Conservation (phyloP, 148 eudicot genomes). For the Nepenthes mirabilis region DNA sequence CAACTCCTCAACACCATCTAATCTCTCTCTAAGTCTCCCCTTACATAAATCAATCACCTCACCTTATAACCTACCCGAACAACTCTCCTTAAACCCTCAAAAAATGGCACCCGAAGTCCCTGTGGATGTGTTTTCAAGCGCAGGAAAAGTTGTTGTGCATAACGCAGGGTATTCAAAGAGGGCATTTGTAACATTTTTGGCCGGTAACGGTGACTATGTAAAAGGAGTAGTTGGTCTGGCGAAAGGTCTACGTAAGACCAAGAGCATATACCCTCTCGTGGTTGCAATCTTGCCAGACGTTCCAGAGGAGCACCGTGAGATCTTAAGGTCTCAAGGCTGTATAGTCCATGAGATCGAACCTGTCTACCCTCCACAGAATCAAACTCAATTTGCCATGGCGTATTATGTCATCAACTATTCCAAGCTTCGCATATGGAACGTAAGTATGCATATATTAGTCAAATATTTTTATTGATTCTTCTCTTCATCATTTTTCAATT, state of each 20-base stretch:
- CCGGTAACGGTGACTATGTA: constrained; percentile 34
- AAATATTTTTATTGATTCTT: too few relatives aligned
- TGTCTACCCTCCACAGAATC: constrained; percentile 28
- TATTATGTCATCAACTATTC: constrained; percentile 49
- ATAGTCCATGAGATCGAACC: constrained; percentile 33
- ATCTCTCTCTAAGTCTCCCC: too few relatives aligned
- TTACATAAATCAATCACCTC: too few relatives aligned
- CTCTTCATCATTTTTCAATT: too few relatives aligned
- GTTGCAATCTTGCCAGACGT: constrained; percentile 39
- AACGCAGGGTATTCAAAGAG: constrained; percentile 1
- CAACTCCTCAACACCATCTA: too few relatives aligned
- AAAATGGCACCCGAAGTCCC: constrained; percentile 1
- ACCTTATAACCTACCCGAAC: neutral
- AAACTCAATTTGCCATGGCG: constrained; percentile 34
- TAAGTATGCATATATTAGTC: constrained; percentile 1
- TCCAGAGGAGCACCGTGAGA: constrained; percentile 28
- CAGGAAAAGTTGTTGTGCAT: neutral
- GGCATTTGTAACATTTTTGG: constrained; percentile 34
- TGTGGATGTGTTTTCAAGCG: neutral
- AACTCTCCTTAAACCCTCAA: neutral
- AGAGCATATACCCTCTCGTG: constrained; percentile 27
- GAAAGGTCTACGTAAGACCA: constrained; percentile 27
- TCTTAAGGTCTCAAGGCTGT: constrained; percentile 31
- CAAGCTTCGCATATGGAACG: constrained; percentile 40
- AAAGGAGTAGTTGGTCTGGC: constrained; percentile 45